Evolutionary conservation across 176 grass and related monocot genomes (phyloP), one percentile per base, ranked within the genome.

Genomic region (Triticum monococcum): DNA sequence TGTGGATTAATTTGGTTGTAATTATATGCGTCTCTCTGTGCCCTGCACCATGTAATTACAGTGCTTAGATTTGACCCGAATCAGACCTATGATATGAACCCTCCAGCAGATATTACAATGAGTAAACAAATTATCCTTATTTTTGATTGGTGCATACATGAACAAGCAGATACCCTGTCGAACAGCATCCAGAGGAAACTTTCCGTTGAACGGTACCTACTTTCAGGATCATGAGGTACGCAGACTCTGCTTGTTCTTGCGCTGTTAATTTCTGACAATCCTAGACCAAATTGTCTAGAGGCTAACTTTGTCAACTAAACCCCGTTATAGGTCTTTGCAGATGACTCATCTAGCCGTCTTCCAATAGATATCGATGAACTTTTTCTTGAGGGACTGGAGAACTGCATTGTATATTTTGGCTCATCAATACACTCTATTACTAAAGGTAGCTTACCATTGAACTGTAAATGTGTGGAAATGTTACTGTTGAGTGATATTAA

Each of bases 181-280:
- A 90, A 95, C 91, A 79, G 96, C 96, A 86, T 91, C 77, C 65
- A 64, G 65, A 80, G 96, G 96, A 83, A 95, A 92, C 17, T 98
- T 98, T 89, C 96, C 96, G 36, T 87, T 98, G 80, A 92, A 98
- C 79, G 96, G 96, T 78, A 98, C 96, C 45, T 98, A 98, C 66
- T 98, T 98, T 75, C 96, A 98, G 84, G 73, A 91, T 40, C 86
- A 98, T 80, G 96, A 95, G 91, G 96, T 98, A 87, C 45, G 16
- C 67, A 72, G 9, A 31, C 38, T 30, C 28, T 30, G 28, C 28
- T 30, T 30, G 28, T 12, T 43, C 12, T 28, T 36, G 2, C 40
- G 35, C 57, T 45, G 24, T 72, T 23, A 66, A 65, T 20, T 56
- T 64, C 13, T 78, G 28, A 41, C 0, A 0, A 45, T 83, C 61